These are phyloP conservation scores for Brassica nigra DNA, from an alignment of 345 rosid genomes.

Conservation along the genomic window DNA sequence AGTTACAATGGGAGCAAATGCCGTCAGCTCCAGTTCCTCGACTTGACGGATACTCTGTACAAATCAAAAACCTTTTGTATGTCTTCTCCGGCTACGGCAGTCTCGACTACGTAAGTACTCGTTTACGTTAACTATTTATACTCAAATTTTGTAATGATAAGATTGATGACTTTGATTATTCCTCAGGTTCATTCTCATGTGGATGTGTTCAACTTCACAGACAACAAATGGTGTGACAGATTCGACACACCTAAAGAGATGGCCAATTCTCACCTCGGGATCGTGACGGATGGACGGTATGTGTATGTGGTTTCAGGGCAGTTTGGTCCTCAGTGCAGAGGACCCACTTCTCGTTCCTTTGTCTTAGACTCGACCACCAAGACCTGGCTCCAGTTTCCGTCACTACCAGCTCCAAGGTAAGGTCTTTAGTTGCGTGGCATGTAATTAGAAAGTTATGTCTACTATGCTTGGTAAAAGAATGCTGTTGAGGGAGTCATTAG, in stretches of 20 bases:
- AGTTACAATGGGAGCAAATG: conserved; percentile 76
- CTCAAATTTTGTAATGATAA: background rate
- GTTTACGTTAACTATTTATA: background rate
- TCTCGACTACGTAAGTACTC: conserved; percentile 57
- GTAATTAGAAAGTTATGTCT: background rate
- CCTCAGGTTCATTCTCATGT: conserved; percentile 83
- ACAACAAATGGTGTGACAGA: conserved; percentile 63
- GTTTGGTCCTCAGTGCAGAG: conserved; percentile 79
- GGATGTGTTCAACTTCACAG: conserved; percentile 69
- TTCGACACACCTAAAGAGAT: conserved; percentile 67
- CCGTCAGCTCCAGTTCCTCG: conserved; percentile 85
- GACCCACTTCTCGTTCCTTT: conserved; percentile 57
- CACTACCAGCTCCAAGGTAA: conserved; percentile 74
- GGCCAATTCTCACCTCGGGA: conserved; percentile 85
- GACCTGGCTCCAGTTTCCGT: conserved; percentile 62
- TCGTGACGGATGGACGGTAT: conserved; percentile 71
- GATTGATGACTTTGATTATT: conserved; percentile 9
- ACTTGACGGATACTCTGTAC: conserved; percentile 75
- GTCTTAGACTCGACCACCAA: conserved; percentile 61
- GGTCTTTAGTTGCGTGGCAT: background rate
- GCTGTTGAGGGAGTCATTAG: no score
- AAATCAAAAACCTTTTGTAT: conserved; percentile 66
- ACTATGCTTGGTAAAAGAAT: background rate
- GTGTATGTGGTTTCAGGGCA: conserved; percentile 77
- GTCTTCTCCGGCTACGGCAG: conserved; percentile 73